A percentile compares a stretch with the other conserved stretches of the same genome.
Conservation (phyloP, 805 yeast species). For the Dipodascopsis uninucleata region DNA sequence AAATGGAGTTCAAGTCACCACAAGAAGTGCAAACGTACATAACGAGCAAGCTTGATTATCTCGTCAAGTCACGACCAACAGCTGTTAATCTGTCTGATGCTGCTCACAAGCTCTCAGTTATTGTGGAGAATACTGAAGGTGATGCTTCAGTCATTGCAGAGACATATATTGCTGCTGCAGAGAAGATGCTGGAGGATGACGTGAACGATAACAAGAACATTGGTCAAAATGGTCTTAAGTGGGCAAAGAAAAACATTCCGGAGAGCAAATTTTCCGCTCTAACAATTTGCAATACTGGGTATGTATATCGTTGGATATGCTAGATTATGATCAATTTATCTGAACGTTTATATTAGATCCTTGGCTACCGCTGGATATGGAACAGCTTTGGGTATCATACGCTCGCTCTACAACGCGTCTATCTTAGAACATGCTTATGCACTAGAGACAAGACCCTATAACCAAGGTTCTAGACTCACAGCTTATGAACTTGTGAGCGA, state of each 20-base stretch:
- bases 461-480: conserved; percentile 91
- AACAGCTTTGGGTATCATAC: conserved; percentile 88
- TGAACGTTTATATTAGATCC: conserved; percentile 39
- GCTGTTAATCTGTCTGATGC: conserved; percentile 91
- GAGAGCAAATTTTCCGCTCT: conserved; percentile 72
- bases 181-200: conserved; percentile 67
- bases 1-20: neutral
- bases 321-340: neutral
- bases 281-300: conserved; percentile 93
- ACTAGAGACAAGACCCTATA: conserved; percentile 92
- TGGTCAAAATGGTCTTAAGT: conserved; percentile 78
- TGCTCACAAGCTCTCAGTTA: conserved; percentile 47
- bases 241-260: conserved; percentile 45
- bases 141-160: conserved; percentile 37
- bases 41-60: conserved; percentile 51
- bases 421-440: conserved; percentile 65
- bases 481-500: conserved; percentile 88
- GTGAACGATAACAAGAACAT: conserved; percentile 70
- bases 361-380: conserved; percentile 97
- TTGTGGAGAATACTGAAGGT: conserved; percentile 30
- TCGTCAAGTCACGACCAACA: conserved; percentile 83
- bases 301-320: neutral
- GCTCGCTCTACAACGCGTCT: conserved; percentile 56
- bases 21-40: conserved; percentile 36
- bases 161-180: conserved; percentile 37